phyloP scores from a whole-genome alignment of 1,139 yeast genomes.

The Spathaspora jeffriesii region DNA sequence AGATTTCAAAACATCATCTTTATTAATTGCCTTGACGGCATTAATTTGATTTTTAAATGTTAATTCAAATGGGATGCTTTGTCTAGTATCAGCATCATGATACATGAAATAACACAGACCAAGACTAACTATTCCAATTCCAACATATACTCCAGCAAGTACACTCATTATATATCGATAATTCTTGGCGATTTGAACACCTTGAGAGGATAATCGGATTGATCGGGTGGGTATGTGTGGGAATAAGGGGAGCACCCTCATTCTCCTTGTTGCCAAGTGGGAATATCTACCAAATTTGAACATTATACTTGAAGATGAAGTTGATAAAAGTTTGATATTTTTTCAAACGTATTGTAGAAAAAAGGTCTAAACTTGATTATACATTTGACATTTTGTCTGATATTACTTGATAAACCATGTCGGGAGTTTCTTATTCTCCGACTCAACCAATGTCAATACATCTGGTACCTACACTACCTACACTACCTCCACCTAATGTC shows the following conservation, averaged over 20 bases:
- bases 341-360: too few relatives aligned
- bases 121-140: conserved; percentile 38
- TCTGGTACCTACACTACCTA: background rate
- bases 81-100: conserved; percentile 41
- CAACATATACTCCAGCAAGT: conserved; percentile 45
- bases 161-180: conserved; percentile 31
- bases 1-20: conserved; percentile 44
- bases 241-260: background rate
- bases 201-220: background rate
- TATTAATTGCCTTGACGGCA: conserved; percentile 46
- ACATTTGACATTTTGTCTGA: too few relatives aligned
- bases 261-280: background rate
- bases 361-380: too few relatives aligned
- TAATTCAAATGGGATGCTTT: conserved; percentile 43
- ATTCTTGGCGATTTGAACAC: conserved; percentile 12
- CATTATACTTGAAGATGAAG: background rate
- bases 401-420: background rate
- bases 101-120: conserved; percentile 44
- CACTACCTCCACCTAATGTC: too few relatives aligned
- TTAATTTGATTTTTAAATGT: conserved; percentile 32
- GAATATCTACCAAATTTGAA: background rate
- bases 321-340: background rate
- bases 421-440: background rate
- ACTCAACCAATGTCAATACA: background rate
- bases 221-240: background rate